Evolutionary conservation across 2,329 filamentous ascomycete species (phyloP), one percentile per base, ranked within the genome.

Genomic region (Clarireedia monteithiana): DNA sequence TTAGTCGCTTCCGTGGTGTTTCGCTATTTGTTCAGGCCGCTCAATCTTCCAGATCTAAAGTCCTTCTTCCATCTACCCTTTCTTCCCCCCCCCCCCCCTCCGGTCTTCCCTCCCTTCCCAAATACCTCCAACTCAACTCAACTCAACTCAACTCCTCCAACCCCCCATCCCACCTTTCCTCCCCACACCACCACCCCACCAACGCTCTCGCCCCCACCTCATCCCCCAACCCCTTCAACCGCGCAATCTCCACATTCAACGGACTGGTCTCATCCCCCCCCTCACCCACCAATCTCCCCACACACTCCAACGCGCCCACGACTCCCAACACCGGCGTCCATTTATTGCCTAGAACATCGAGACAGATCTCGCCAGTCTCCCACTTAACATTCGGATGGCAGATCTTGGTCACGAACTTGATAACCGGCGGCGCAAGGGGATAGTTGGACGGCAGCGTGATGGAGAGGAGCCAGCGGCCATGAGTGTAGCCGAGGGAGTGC

Each of bases 241-340:
- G 83, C 54, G 88, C 89, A 34, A 89, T 77, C 70, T 94, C 89
- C 26, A 94, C 80, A 70, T 91, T 91, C 59, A 94, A 75, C 64
- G 89, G 89, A 62, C 80, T 85, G 0, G 20, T 48, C 66, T 92
- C 87, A 48, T 83, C 78, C 69, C 85, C 88, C 1, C 87, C 86
- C 60, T 78, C 82, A 26, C 73, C 77, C 57, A 89, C 75, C 64
- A 94, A 76, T 74, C 88, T 80, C 62, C 87, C 81, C 61, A 92
- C 80, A 48, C 83, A 83, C 64, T 87, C 85, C 66, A 92, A 74
- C 59, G 85, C 87, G 66, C 86, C 82, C 38, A 86, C 80, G 20
- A 97, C 79, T 42, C 86, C 91, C 71, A 96, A 94, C 17, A 89
- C 84, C 1, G 91, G 89, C 58, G 88, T 87, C 92, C 92, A 97